Base-by-base conservation (phyloP, 352 stramenopile genomes). In the Phytophthora europaea region DNA sequence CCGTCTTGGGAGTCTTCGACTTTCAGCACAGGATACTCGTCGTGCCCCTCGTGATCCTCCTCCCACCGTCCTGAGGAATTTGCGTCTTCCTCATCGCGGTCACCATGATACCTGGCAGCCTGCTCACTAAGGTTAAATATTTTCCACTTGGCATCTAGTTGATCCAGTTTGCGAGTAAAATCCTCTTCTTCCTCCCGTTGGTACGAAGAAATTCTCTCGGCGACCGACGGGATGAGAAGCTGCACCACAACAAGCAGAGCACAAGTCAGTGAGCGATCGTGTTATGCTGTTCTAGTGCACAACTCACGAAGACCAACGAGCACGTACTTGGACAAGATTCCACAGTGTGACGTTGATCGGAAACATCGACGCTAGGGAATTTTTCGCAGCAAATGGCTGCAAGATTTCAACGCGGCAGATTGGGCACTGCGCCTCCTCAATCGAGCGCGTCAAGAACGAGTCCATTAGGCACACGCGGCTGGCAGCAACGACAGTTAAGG, bases 321-420 rank as follows among this genome's bases (percentile, higher is more conserved):
- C 18, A 72, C 75, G 4, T 40, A 92, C 85, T 76, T 94, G 87
- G 16, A 84, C 78, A 33, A 90, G 59, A 64, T 92, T 94, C 85
- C 85, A 94, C 20, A 94, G 65, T 33, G 85, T 91, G 4, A 94
- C 82, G 40, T 92, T 94, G 56, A 92, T 69, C 16, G 72, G 83
- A 60, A 94, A 90, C 20, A 79, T 57, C 12, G 76, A 73, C 9
- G 54, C 50, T 9, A 79, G 51, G 13, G 73, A 71, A 8, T 61
- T 43, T 31, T 72, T 75, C 8, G 67, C 40, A 26, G 67, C 67
- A 23, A 85, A 67, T 23, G 70, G 67, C 23, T 71, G 50, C 48
- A 88, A 60, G 16, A 90, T 65, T n/a, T 82, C 68, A 16, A 78
- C 67, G 15, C 83, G 80, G 26, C 83, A 90, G 20, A 85, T 81